A percentile compares a stretch with the other conserved stretches of the same genome.
Evolutionary conservation across 805 yeast species (phyloP).

Genomic region (Hanseniaspora meyeri): DNA sequence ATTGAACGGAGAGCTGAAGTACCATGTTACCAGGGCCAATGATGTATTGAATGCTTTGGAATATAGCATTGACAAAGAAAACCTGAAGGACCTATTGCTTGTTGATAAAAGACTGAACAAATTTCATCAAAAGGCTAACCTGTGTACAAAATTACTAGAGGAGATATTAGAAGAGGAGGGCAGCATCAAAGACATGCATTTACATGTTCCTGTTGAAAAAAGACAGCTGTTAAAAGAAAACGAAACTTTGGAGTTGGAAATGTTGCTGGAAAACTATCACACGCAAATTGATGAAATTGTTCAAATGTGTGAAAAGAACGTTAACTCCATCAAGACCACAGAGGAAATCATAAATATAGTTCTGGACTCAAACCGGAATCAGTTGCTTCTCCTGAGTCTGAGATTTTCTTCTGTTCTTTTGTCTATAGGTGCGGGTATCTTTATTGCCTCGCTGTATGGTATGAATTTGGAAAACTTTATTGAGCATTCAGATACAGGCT

Average conservation of each 20-base stretch:
- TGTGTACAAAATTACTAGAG: constrained; percentile 73
- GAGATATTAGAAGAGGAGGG: constrained; percentile 82
- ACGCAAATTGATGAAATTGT: constrained; percentile 88
- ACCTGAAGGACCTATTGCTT: constrained; percentile 62
- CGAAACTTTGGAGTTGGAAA: constrained; percentile 67
- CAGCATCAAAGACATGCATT: constrained; percentile 65
- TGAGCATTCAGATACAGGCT: constrained; percentile 69
- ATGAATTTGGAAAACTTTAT: constrained; percentile 90
- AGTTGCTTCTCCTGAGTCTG: constrained; percentile 76
- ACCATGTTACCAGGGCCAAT: constrained; percentile 62
- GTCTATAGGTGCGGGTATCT: constrained; percentile 68
- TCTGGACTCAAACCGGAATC: constrained; percentile 85
- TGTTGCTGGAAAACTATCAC: constrained; percentile 80
- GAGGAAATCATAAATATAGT: constrained; percentile 92
- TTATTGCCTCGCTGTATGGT: constrained; percentile 79
- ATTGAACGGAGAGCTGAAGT: constrained; percentile 74
- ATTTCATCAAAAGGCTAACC: constrained; percentile 69
- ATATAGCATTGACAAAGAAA: constrained; percentile 64
- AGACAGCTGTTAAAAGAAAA: constrained; percentile 27
- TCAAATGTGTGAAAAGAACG: constrained; percentile 67
- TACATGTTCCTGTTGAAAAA: constrained; percentile 43
- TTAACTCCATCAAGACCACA: constrained; percentile 77
- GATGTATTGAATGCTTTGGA: constrained; percentile 70
- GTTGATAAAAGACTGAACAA: constrained; percentile 76
- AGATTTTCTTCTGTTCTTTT: constrained; percentile 72